These are phyloP conservation scores for Candida alai DNA, from an alignment of 805 yeast genomes.

Conservation along the genomic window DNA sequence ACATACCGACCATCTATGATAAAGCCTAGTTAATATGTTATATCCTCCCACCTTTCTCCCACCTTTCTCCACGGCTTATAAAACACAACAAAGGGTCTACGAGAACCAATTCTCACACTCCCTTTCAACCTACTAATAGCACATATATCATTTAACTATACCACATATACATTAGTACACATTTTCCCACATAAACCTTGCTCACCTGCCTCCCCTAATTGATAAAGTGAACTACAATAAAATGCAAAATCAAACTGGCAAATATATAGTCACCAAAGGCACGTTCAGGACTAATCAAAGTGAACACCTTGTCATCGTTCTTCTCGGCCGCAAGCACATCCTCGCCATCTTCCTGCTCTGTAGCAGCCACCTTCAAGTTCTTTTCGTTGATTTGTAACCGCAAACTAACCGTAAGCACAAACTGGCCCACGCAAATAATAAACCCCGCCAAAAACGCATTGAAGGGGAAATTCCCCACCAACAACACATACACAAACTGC, in stretches of 20 bases:
- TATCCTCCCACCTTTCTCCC: no score
- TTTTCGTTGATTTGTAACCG: constrained; percentile 57
- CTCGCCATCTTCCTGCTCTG: constrained; percentile 5
- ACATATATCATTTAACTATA: no score
- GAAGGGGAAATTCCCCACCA: constrained; percentile 91
- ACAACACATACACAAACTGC: constrained; percentile 72
- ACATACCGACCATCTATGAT: no score
- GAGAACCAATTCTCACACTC: no score
- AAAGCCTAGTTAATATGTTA: no score
- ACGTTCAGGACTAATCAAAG: constrained; percentile 34
- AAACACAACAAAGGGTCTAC: no score
- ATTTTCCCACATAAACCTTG: no score
- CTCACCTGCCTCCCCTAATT: no score
- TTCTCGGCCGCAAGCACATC: constrained; percentile 9
- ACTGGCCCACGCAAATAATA: constrained; percentile 89
- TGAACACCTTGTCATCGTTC: constrained; percentile 10
- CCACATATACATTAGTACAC: no score
- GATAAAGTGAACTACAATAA: constrained; percentile 85
- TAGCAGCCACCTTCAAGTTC: constrained; percentile 8
- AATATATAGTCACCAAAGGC: constrained; percentile 87
- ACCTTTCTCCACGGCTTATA: no score
- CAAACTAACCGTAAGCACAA: constrained; percentile 79
- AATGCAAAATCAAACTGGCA: constrained; percentile 86
- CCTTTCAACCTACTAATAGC: no score
- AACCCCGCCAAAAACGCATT: constrained; percentile 96